Evolutionary conservation across 305 asterid species (phyloP).

Genomic region (Fraxinus ornus): DNA sequence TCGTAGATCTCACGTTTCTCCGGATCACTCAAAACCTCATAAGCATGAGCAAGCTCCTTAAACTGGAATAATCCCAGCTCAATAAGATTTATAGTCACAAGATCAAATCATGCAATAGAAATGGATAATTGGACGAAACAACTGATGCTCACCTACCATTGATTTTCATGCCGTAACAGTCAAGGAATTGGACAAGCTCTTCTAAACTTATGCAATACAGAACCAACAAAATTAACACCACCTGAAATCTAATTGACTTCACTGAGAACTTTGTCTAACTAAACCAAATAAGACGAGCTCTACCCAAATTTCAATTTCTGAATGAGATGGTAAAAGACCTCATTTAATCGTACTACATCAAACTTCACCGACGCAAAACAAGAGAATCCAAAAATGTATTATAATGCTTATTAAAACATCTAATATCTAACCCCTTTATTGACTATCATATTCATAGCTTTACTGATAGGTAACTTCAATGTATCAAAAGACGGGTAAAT

Average conservation of each 20-base stretch:
- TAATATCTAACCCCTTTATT: neutral
- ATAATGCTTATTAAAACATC: neutral
- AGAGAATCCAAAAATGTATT: neutral
- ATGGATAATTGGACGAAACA: neutral
- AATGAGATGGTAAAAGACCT: neutral
- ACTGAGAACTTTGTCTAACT: neutral
- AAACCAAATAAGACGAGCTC: neutral
- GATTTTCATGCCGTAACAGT: neutral
- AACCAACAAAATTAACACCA: neutral
- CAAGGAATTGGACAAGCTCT: neutral
- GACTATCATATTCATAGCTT: neutral
- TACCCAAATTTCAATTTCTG: neutral
- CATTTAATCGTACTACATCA: neutral
- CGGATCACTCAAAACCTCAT: constrained; percentile 84
- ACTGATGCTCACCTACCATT: neutral
- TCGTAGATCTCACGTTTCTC: constrained; percentile 86
- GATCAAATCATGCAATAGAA: neutral
- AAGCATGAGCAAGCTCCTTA: constrained; percentile 92
- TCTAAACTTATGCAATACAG: neutral
- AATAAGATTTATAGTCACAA: neutral
- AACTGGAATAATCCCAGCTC: constrained; percentile 39
- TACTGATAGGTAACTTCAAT: neutral
- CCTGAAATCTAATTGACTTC: neutral
- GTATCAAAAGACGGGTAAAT: neutral
- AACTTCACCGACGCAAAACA: neutral